These are phyloP conservation scores for Syzygium oleosum DNA, from an alignment of 345 rosid genomes.

Conservation along the genomic window DNA sequence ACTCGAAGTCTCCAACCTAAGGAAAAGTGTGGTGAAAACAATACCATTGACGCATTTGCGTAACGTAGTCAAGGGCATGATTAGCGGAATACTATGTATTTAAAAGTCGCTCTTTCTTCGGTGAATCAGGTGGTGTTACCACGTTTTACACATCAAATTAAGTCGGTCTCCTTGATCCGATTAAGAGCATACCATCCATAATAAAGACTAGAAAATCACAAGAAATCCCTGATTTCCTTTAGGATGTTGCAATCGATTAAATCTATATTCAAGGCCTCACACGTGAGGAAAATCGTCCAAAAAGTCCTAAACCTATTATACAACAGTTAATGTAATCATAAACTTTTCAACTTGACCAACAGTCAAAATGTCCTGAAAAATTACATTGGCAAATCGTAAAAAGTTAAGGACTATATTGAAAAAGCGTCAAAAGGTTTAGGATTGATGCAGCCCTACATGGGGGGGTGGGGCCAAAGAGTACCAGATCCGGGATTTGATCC, in stretches of 20 bases:
- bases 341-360: too few relatives aligned
- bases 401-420: too few relatives aligned
- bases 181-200: not conserved
- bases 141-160: not conserved
- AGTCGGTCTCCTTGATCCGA: not conserved
- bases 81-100: not conserved
- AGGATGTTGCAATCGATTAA: not conserved
- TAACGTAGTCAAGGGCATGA: not conserved
- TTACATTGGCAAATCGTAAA: too few relatives aligned
- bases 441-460: too few relatives aligned
- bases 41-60: not conserved
- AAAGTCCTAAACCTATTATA: not conserved
- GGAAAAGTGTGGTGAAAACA: not conserved
- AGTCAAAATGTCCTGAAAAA: not conserved
- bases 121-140: not conserved
- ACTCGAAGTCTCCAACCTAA: not conserved
- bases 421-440: too few relatives aligned
- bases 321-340: too few relatives aligned
- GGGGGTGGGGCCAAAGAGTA: too few relatives aligned
- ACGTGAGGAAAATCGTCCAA: fast-evolving
- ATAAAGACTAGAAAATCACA: not conserved
- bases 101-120: not conserved
- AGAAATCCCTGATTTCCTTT: not conserved
- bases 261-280: not conserved
- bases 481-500: too few relatives aligned